Conservation (phyloP, 2,329 filamentous ascomycete species). For the Pseudogymnoascus pannorum region DNA sequence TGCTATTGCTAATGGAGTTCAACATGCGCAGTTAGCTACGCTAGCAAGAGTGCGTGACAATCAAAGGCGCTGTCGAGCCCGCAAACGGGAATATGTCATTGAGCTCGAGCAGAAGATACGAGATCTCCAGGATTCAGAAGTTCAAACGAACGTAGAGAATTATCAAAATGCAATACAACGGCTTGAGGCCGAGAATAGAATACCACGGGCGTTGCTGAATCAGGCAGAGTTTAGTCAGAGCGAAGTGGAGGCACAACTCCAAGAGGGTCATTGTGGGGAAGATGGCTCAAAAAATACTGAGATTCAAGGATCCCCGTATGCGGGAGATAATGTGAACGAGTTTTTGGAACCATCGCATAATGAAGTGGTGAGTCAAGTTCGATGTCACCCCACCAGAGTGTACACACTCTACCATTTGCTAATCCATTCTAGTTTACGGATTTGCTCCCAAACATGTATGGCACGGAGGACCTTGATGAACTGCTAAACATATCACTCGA, state of each 20-base stretch:
- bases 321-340: not conserved
- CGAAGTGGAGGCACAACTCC: not conserved
- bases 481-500: not conserved
- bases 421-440: not conserved
- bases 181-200: not conserved
- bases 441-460: not conserved
- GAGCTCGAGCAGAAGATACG: slow-evolving; percentile 37
- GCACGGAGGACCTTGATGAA: not conserved
- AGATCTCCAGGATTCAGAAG: not conserved
- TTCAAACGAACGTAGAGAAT: not conserved
- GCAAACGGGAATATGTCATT: slow-evolving; percentile 13
- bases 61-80: slow-evolving; percentile 4
- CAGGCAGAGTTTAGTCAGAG: not conserved
- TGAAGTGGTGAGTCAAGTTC: not conserved
- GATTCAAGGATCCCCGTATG: not conserved
- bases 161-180: not conserved
- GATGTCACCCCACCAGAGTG: not conserved
- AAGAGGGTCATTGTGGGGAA: not conserved
- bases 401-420: not conserved
- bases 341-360: not conserved
- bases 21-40: not conserved
- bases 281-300: not conserved
- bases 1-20: not conserved
- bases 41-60: slow-evolving; percentile 7
- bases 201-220: not conserved